Evolutionary conservation across 106 monocot species (phyloP).

Genomic region (Dendrobium catenatum): DNA sequence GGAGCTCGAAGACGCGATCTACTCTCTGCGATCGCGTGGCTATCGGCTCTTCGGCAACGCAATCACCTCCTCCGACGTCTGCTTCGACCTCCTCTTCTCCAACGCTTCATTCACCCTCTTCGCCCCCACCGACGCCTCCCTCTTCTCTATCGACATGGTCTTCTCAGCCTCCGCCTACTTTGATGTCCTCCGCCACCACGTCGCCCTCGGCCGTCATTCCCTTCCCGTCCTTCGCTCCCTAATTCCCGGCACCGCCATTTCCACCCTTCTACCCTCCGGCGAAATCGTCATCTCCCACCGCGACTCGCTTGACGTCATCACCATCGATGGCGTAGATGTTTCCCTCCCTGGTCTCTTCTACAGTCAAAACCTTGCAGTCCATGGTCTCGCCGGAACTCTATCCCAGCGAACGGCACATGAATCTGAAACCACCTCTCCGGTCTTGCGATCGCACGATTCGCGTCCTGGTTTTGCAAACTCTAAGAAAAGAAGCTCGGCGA

Average conservation of each 20-base stretch:
- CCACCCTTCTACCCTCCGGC: slow-evolving; percentile 14
- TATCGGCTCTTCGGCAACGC: slow-evolving; percentile 33
- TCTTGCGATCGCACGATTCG: too few species aligned
- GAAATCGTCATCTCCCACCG: slow-evolving; percentile 11
- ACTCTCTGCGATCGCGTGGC: slow-evolving; percentile 3
- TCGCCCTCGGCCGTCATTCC: slow-evolving; percentile 4
- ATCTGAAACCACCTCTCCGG: too few species aligned
- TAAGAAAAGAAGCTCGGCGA: too few species aligned
- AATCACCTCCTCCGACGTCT: slow-evolving; percentile 27
- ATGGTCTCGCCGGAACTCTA: slow-evolving; percentile 22
- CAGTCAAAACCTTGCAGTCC: slow-evolving; percentile 9
- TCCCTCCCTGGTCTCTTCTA: slow-evolving; percentile 16
- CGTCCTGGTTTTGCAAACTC: too few species aligned
- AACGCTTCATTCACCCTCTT: slow-evolving; percentile 14
- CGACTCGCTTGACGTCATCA: background rate
- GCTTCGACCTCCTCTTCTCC: slow-evolving; percentile 23
- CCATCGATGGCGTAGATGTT: slow-evolving; percentile 16
- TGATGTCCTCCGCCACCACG: slow-evolving; percentile 1
- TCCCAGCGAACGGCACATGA: background rate
- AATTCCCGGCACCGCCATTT: background rate
- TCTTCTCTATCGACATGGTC: slow-evolving; percentile 15
- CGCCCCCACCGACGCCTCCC: slow-evolving; percentile 20
- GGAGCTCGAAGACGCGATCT: slow-evolving; percentile 7
- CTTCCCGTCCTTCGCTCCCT: background rate
- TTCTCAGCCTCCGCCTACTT: background rate